Conservation (phyloP, 306 rosid species). For the Trifolium pratense region DNA sequence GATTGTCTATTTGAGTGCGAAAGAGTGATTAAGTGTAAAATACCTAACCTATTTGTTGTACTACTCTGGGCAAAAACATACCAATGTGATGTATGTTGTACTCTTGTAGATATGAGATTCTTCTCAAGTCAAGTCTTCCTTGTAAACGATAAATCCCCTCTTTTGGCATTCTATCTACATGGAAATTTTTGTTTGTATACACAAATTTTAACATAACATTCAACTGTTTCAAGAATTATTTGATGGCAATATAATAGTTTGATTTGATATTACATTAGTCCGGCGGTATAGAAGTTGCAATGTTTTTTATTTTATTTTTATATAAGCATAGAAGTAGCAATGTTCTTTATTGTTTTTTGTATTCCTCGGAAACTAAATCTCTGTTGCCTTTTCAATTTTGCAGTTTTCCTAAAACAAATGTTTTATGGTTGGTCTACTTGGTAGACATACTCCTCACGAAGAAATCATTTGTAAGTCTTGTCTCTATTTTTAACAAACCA, state of each 20-base stretch:
- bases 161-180: conserved; percentile 3
- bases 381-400: conserved; percentile 44
- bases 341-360: not conserved
- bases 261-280: conserved; percentile 13
- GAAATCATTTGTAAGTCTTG: conserved; percentile 86
- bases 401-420: conserved; percentile 92
- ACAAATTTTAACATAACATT: not conserved
- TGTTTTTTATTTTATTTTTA: not conserved
- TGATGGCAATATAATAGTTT: not conserved
- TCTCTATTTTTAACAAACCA: conserved; percentile 35
- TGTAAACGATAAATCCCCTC: conserved; percentile 13
- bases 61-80: not conserved
- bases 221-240: not conserved
- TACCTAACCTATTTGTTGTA: not conserved
- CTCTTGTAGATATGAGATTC: conserved; percentile 1
- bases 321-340: conserved; percentile 2
- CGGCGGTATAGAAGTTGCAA: not conserved
- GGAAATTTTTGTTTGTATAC: not conserved
- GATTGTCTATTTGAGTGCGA: not conserved
- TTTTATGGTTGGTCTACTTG: conserved; percentile 84
- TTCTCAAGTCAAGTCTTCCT: conserved; percentile 1
- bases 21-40: not conserved
- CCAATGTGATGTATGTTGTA: not conserved
- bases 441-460: conserved; percentile 77
- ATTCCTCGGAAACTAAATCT: conserved; percentile 32